A percentile compares a stretch with the other conserved stretches of the same genome.
phyloP scores from a whole-genome alignment of 1,284 basidiomycete species.

The Ceratobasidium sp. region DNA sequence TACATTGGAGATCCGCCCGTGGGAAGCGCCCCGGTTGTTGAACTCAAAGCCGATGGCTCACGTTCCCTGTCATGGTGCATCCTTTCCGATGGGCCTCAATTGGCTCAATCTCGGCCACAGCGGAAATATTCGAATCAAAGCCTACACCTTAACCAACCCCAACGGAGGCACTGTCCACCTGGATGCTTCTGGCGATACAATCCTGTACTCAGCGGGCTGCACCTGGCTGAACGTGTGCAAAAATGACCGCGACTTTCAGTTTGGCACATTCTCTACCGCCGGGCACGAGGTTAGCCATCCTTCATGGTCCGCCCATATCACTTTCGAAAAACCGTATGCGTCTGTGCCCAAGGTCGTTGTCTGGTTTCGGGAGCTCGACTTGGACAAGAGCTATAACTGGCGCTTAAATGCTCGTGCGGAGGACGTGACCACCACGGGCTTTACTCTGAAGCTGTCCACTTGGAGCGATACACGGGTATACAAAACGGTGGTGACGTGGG shows the following conservation, averaged over 20 bases:
- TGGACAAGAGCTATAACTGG: constrained; percentile 11
- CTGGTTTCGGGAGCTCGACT: constrained; percentile 25
- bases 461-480: constrained; percentile 41
- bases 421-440: constrained; percentile 30
- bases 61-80: not conserved
- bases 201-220: constrained; percentile 24
- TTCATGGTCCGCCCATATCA: not conserved
- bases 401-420: constrained; percentile 16
- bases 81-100: constrained; percentile 36
- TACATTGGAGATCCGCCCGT: too few relatives aligned
- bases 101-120: constrained; percentile 19
- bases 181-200: constrained; percentile 30
- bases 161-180: not conserved
- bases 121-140: constrained; percentile 16
- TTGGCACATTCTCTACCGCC: constrained; percentile 36
- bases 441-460: constrained; percentile 38
- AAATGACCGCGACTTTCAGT: constrained; percentile 32
- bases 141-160: not conserved
- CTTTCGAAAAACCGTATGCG: constrained; percentile 34
- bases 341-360: constrained; percentile 45
- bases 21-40: too few relatives aligned
- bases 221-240: constrained; percentile 30
- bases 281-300: constrained; percentile 6
- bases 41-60: not conserved
- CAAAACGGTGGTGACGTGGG: constrained; percentile 35